Conservation (phyloP, 352 stramenopile species). For the Phytophthora foliorum region DNA sequence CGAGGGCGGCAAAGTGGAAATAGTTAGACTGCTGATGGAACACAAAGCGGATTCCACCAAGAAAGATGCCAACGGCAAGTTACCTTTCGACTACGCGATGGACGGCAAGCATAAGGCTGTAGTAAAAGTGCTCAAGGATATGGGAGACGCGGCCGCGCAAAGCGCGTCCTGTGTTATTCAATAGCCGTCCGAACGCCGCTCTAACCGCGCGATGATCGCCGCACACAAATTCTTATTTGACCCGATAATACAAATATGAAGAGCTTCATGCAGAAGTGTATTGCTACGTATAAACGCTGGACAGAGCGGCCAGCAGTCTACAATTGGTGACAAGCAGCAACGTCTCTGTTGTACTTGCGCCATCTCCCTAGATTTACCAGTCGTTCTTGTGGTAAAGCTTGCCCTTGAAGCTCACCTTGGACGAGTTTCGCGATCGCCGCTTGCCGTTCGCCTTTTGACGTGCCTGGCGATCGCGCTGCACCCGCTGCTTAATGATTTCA, state of each 20-base stretch:
- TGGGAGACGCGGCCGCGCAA: conserved; percentile 90
- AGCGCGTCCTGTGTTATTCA: conserved; percentile 89
- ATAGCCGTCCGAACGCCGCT: conserved; percentile 44
- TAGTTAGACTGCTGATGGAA: conserved; percentile 94
- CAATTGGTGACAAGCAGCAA: conserved; percentile 14
- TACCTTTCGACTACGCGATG: conserved; percentile 93
- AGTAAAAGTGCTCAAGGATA: conserved; percentile 94
- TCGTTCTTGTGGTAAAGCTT: conserved; percentile 86
- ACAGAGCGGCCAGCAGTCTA: conserved; percentile 10
- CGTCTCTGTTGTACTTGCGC: not conserved
- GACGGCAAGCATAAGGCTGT: conserved; percentile 94
- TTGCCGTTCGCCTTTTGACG: conserved; percentile 67
- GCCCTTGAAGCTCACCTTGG: conserved; percentile 91
- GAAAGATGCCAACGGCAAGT: conserved; percentile 93
- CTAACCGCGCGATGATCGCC: conserved; percentile 9
- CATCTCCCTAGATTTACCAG: conserved; percentile 52
- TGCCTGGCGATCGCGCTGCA: conserved; percentile 75
- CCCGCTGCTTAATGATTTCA: conserved; percentile 84
- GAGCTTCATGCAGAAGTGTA: conserved; percentile 38
- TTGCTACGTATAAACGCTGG: conserved; percentile 25
- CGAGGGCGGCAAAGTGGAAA: conserved; percentile 92
- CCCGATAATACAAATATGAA: conserved; percentile 53
- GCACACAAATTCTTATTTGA: conserved; percentile 40
- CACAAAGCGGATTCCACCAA: conserved; percentile 89
- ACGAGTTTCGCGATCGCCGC: conserved; percentile 75